A percentile compares a stretch with the other conserved stretches of the same genome.
Evolutionary conservation across 345 rosid species (phyloP).

Genomic region (Lagerstroemia speciosa): DNA sequence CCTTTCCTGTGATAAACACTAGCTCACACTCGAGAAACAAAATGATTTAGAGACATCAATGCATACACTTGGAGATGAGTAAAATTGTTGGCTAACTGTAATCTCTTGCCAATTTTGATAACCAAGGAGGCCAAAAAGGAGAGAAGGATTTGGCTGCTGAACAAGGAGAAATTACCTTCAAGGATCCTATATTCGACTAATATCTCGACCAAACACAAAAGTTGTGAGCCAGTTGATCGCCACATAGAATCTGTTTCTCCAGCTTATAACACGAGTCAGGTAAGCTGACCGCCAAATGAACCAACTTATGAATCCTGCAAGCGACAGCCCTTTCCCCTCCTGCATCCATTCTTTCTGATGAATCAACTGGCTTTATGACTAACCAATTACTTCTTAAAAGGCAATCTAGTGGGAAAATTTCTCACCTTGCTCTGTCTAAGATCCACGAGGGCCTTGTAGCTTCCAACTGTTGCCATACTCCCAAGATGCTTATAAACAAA

Average conservation of each 20-base stretch:
- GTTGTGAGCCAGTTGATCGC: constrained; percentile 90
- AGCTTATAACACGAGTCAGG: constrained; percentile 86
- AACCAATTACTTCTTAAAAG: background rate
- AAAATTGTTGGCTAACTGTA: too few relatives aligned
- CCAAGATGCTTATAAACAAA: constrained; percentile 91
- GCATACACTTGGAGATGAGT: background rate
- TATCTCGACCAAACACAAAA: constrained; percentile 79
- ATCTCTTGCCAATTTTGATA: background rate
- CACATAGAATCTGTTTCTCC: constrained; percentile 88
- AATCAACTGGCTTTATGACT: background rate
- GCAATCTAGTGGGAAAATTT: background rate
- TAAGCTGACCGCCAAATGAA: constrained; percentile 97
- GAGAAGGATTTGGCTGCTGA: background rate
- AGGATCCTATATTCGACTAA: constrained; percentile 45
- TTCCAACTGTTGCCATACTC: constrained; percentile 92
- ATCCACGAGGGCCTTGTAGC: constrained; percentile 90
- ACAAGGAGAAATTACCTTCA: background rate
- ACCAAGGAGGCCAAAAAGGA: background rate
- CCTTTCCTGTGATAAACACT: too few relatives aligned
- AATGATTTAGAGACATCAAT: too few relatives aligned
- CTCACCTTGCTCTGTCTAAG: constrained; percentile 87
- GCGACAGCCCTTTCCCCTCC: constrained; percentile 68
- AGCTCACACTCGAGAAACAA: background rate
- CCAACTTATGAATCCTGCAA: constrained; percentile 82
- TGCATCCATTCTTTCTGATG: constrained; percentile 16